Evolutionary conservation across 2,329 filamentous ascomycete species (phyloP).

Genomic region (Coniella vitis): DNA sequence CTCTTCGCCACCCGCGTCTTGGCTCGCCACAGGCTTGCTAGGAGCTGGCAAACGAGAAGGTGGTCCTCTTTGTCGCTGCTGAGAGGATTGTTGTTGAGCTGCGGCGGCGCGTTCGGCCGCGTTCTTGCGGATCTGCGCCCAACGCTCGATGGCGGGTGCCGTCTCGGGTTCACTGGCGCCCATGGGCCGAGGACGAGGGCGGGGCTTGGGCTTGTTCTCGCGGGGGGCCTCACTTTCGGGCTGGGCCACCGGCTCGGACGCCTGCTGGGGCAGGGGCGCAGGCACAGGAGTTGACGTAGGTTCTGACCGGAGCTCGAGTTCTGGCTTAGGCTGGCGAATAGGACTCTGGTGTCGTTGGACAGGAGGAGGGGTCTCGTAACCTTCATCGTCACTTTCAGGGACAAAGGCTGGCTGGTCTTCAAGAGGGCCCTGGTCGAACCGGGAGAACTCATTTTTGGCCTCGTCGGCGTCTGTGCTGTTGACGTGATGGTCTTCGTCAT

Average conservation of each 20-base stretch:
- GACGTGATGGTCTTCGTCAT: conserved; percentile 50
- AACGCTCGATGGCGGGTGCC: conserved; percentile 62
- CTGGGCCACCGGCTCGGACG: conserved; percentile 22
- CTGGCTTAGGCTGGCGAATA: conserved; percentile 19
- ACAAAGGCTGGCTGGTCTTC: conserved; percentile 79
- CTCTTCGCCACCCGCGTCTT: conserved; percentile 88
- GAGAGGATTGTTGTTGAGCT: not conserved
- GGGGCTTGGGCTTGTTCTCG: conserved; percentile 26
- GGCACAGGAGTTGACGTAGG: conserved; percentile 18
- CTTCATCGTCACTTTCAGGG: conserved; percentile 42
- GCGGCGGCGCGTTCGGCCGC: conserved; percentile 69
- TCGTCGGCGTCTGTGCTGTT: conserved; percentile 53
- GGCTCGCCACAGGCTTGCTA: conserved; percentile 1
- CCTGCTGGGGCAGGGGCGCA: conserved; percentile 18
- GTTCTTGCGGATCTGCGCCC: conserved; percentile 94
- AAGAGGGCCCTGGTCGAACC: conserved; percentile 85
- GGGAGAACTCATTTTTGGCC: conserved; percentile 53
- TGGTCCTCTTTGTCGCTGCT: conserved; percentile 57
- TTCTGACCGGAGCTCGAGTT: conserved; percentile 18
- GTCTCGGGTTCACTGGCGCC: conserved; percentile 22
- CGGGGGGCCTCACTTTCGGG: conserved; percentile 21
- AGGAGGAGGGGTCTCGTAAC: conserved; percentile 44
- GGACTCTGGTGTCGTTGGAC: conserved; percentile 37
- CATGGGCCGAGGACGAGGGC: conserved; percentile 12
- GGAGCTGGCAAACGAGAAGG: conserved; percentile 35